Evolutionary conservation across 2,329 filamentous ascomycete species (phyloP).

Genomic region (Harringtonia aguacate): DNA sequence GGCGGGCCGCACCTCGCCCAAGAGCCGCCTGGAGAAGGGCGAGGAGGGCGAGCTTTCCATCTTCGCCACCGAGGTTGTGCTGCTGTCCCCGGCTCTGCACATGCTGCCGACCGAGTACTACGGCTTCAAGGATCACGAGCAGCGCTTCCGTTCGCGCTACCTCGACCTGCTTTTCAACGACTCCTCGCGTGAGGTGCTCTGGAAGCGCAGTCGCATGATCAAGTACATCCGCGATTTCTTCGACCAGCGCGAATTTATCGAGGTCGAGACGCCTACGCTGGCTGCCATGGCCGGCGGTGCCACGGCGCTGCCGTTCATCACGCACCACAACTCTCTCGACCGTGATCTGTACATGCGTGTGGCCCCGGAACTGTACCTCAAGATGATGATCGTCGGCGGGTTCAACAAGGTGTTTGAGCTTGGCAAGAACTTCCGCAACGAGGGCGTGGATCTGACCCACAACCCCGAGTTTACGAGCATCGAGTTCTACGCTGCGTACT

Average conservation of each 20-base stretch:
- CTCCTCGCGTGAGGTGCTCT: slow-evolving; percentile 68
- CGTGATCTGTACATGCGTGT: slow-evolving; percentile 94
- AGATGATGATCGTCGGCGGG: slow-evolving; percentile 91
- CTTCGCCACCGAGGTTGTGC: slow-evolving; percentile 75
- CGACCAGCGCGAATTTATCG: slow-evolving; percentile 76
- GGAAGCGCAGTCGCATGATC: slow-evolving; percentile 79
- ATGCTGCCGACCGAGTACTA: slow-evolving; percentile 84
- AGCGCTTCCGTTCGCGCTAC: slow-evolving; percentile 85
- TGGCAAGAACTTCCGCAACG: slow-evolving; percentile 83
- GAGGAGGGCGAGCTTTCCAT: slow-evolving; percentile 88
- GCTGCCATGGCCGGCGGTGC: slow-evolving; percentile 92
- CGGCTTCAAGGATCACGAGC: slow-evolving; percentile 91
- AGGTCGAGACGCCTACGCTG: slow-evolving; percentile 97
- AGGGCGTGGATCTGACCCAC: slow-evolving; percentile 84
- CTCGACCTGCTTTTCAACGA: slow-evolving; percentile 98
- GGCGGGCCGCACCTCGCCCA: slow-evolving; percentile 77
- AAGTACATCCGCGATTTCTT: slow-evolving; percentile 84
- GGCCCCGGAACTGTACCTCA: slow-evolving; percentile 91
- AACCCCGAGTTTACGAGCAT: slow-evolving; percentile 97
- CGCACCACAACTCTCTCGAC: slow-evolving; percentile 90
- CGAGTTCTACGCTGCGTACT: slow-evolving; percentile 95
- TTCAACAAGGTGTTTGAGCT: slow-evolving; percentile 93
- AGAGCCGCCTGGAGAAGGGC: slow-evolving; percentile 69
- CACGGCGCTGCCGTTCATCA: slow-evolving; percentile 88
- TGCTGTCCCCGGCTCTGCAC: slow-evolving; percentile 86